Conservation (phyloP, 1,284 basidiomycete species). For the Ceratobasidium sp. region DNA sequence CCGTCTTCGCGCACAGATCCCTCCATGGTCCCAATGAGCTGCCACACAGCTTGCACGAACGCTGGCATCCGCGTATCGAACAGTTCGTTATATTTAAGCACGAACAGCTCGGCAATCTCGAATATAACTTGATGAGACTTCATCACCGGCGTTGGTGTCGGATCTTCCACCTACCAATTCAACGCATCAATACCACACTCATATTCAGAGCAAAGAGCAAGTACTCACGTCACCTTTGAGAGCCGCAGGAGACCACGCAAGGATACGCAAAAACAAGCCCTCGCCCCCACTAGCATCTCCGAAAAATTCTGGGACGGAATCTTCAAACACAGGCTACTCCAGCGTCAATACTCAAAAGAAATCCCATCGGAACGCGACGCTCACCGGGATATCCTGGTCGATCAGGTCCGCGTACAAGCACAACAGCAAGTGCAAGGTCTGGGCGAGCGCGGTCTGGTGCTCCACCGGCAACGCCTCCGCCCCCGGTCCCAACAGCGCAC, state of each 20-base stretch:
- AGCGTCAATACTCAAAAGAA: neutral
- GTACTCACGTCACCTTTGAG: conserved; percentile 75
- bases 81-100: conserved; percentile 91
- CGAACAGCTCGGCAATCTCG: conserved; percentile 93
- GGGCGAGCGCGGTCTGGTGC: conserved; percentile 63
- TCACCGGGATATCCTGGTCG: conserved; percentile 86
- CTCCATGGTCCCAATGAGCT: conserved; percentile 80
- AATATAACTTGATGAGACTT: conserved; percentile 91
- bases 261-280: conserved; percentile 81
- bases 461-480: neutral
- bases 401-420: conserved; percentile 95
- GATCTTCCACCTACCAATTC: conserved; percentile 76
- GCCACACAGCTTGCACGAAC: conserved; percentile 94
- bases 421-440: conserved; percentile 79
- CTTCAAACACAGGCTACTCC: conserved; percentile 84
- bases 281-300: conserved; percentile 53
- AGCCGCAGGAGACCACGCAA: conserved; percentile 79
- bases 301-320: conserved; percentile 86
- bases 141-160: conserved; percentile 82
- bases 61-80: conserved; percentile 79
- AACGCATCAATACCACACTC: conserved; percentile 43
- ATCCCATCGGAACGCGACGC: too few species aligned
- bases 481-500: neutral
- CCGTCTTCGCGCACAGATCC: conserved; percentile 80
- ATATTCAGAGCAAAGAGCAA: conserved; percentile 15